Conservation (phyloP, 2,329 filamentous ascomycete species). For the Onygenales sp. region DNA sequence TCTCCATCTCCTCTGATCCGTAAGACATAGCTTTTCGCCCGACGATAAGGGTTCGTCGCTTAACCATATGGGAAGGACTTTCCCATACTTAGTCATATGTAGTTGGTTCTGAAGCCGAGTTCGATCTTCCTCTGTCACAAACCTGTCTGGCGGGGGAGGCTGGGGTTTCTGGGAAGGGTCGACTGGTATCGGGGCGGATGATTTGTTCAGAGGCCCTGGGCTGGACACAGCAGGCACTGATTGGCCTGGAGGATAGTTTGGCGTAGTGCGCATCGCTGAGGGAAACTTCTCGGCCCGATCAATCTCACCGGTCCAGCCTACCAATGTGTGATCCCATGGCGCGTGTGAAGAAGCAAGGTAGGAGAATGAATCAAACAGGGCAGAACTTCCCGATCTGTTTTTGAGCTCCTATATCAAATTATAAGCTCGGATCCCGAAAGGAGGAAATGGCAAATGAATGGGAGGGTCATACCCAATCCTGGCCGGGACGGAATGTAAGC, state of each 20-base stretch:
- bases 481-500: conserved; percentile 41
- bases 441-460: background rate
- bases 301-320: conserved; percentile 92
- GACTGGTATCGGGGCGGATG: conserved; percentile 70
- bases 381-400: conserved; percentile 75
- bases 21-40: conserved; percentile 60
- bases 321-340: conserved; percentile 83
- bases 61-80: conserved; percentile 82
- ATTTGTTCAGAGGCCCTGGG: conserved; percentile 52
- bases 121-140: conserved; percentile 61
- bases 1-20: conserved; percentile 78
- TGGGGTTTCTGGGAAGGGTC: conserved; percentile 39
- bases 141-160: conserved; percentile 57
- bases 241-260: conserved; percentile 6
- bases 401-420: conserved; percentile 53
- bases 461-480: conserved; percentile 43
- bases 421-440: conserved; percentile 2
- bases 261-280: background rate
- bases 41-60: conserved; percentile 63
- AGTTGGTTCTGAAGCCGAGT: conserved; percentile 65
- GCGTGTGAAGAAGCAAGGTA: conserved; percentile 76
- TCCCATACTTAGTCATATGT: conserved; percentile 61
- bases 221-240: conserved; percentile 18
- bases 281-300: conserved; percentile 32
- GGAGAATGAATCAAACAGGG: conserved; percentile 82